phyloP scores from a whole-genome alignment of 495 filamentous ascomycete genomes.

The Daldinia caldariorum region DNA sequence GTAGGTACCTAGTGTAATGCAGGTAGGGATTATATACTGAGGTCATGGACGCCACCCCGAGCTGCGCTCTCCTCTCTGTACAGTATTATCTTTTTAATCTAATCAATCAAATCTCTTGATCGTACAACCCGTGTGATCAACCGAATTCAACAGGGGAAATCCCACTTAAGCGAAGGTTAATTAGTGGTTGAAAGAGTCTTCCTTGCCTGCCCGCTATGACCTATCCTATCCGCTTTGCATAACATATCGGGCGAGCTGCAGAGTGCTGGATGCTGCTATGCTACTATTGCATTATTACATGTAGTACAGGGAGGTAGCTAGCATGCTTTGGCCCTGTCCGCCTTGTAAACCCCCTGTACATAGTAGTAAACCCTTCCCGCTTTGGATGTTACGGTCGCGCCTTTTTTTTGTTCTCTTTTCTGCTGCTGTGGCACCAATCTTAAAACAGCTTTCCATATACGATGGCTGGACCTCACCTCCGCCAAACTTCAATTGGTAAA shows the following conservation, averaged over 20 bases:
- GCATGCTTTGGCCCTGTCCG: slow-evolving; percentile 13
- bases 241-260: slow-evolving; percentile 37
- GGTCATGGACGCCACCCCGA: background rate
- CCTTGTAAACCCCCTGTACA: no score
- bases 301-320: background rate
- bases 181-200: slow-evolving; percentile 28
- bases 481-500: background rate
- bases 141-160: slow-evolving; percentile 5
- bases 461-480: slow-evolving; percentile 1
- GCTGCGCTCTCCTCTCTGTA: background rate
- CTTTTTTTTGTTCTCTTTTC: slow-evolving; percentile 1
- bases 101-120: slow-evolving; percentile 44
- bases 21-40: background rate
- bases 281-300: no score
- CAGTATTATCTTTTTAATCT: slow-evolving; percentile 44
- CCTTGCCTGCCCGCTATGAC: background rate
- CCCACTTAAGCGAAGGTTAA: slow-evolving; percentile 29
- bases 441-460: slow-evolving; percentile 3
- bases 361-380: slow-evolving; percentile 20
- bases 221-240: slow-evolving; percentile 28
- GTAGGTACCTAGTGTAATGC: background rate
- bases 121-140: slow-evolving; percentile 39
- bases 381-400: slow-evolving; percentile 18
- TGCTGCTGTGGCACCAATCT: slow-evolving; percentile 17
- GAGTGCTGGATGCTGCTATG: slow-evolving; percentile 14